phyloP scores from a whole-genome alignment of 2,329 filamentous ascomycete genomes.

The Verticillium klebahnii region DNA sequence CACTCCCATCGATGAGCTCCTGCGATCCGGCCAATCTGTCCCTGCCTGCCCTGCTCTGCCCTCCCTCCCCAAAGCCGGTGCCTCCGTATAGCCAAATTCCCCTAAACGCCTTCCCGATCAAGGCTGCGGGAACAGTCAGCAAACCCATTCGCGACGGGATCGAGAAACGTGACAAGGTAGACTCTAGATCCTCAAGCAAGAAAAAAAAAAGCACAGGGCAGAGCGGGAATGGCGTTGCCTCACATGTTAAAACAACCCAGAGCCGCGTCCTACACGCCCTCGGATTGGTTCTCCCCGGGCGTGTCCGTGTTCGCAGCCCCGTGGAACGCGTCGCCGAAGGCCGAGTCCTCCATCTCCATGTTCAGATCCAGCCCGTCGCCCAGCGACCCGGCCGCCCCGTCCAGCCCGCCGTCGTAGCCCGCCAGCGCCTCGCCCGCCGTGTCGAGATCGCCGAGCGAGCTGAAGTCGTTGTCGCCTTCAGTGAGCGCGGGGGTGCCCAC shows the following conservation, averaged over 20 bases:
- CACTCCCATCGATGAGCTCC: background rate
- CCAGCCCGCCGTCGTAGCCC: constrained; percentile 53
- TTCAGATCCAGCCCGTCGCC: constrained; percentile 55
- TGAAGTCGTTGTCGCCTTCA: constrained; percentile 54
- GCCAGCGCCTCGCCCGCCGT: constrained; percentile 68
- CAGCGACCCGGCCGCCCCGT: constrained; percentile 37
- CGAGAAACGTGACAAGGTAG: background rate
- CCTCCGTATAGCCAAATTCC: background rate
- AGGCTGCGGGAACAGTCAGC: background rate
- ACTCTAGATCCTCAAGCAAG: background rate
- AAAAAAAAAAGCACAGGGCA: background rate
- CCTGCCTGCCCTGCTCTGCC: background rate
- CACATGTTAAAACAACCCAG: background rate
- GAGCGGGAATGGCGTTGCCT: background rate
- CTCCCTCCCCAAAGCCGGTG: background rate
- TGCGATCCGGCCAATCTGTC: background rate
- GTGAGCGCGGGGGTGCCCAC: constrained; percentile 39
- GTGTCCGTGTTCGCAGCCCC: constrained; percentile 43
- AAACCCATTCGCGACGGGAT: background rate
- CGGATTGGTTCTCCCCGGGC: constrained; percentile 19
- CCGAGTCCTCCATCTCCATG: constrained; percentile 72
- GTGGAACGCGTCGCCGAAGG: constrained; percentile 81
- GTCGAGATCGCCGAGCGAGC: constrained; percentile 61
- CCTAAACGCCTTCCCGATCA: background rate
- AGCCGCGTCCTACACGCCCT: constrained; percentile 8